Evolutionary conservation across 2,329 filamentous ascomycete genomes (phyloP), one percentile per base, ranked within the genome.

Genomic region (Colletotrichum spinosum): DNA sequence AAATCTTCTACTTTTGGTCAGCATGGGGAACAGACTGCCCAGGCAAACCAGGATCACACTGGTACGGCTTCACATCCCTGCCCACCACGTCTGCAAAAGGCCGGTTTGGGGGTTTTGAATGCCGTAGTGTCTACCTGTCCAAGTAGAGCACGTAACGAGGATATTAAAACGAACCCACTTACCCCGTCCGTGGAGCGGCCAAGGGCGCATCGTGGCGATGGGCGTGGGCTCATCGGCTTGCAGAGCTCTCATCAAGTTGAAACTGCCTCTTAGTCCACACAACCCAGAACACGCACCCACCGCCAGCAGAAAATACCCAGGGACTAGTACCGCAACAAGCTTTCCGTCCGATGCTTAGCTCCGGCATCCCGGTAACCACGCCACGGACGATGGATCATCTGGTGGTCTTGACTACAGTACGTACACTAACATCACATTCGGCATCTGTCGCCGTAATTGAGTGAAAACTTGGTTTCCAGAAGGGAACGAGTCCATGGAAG

Each of bases 341-440:
- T 65, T 60, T 55, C 38, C 44, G 55, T 42, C 61, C 56, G 61
- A 65, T 34, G 50, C 55, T 55, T 55, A 60, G 55, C 45, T 55
- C 49, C 49, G 55, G 35, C 42, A 64, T 60, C 60, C 55, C 49
- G 55, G 60, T 45, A 17, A 15, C 33, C 55, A 37, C n/a, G n/a
- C 25, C 25, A 25, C 25, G 42, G 55, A 13, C 13, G 17, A 13
- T 12, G 35, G 35, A 48, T 53, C 55, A 17, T 34, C 13, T 34
- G 42, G 33, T 8, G 3, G 25, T 5, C 54, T 35, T n/a, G 35
- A 25, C 8, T 15, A 35, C 35, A 41, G 48, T 10, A 33, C 54
- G 48, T 41, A 33, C 41, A 38, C 50, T 42, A 60, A 44, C 44
- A 34, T 60, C 44, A 33, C 44, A 54, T 55, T 34, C 42, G 60